Conservation (phyloP, 2,329 filamentous ascomycete species). For the Arachnopeziza araneosa region DNA sequence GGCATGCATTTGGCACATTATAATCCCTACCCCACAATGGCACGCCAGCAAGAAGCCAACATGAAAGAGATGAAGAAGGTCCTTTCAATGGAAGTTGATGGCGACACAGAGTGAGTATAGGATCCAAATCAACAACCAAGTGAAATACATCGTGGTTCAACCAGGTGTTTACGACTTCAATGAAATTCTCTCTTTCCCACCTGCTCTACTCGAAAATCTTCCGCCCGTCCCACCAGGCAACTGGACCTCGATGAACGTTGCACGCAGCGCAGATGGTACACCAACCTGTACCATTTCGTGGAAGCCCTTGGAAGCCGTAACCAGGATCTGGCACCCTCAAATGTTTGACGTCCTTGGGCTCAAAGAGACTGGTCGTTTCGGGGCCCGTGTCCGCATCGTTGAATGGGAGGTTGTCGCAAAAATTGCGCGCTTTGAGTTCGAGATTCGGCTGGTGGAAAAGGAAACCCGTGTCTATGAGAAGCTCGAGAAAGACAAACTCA, state of each 20-base stretch:
- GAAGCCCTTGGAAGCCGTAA: conserved; percentile 1
- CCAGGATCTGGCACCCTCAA: conserved; percentile 6
- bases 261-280: conserved; percentile 1
- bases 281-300: conserved; percentile 5
- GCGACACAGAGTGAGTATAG: conserved; percentile 1
- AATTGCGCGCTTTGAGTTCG: conserved; percentile 15
- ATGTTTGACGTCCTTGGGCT: conserved; percentile 6
- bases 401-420: conserved; percentile 13
- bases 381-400: conserved; percentile 6
- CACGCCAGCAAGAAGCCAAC: background rate
- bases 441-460: conserved; percentile 5
- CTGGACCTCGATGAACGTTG: conserved; percentile 31
- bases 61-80: background rate
- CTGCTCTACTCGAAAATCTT: conserved; percentile 30
- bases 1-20: too few species aligned
- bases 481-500: conserved; percentile 19
- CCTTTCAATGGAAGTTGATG: conserved; percentile 2
- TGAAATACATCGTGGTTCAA: conserved; percentile 38
- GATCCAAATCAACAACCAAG: conserved; percentile 14
- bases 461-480: conserved; percentile 20
- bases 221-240: conserved; percentile 34
- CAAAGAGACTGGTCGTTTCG: conserved; percentile 5
- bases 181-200: conserved; percentile 30
- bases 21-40: background rate
- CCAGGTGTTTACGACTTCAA: conserved; percentile 28